phyloP scores from a whole-genome alignment of 768 basidiomycete genomes.

The Boletus reticuloceps region DNA sequence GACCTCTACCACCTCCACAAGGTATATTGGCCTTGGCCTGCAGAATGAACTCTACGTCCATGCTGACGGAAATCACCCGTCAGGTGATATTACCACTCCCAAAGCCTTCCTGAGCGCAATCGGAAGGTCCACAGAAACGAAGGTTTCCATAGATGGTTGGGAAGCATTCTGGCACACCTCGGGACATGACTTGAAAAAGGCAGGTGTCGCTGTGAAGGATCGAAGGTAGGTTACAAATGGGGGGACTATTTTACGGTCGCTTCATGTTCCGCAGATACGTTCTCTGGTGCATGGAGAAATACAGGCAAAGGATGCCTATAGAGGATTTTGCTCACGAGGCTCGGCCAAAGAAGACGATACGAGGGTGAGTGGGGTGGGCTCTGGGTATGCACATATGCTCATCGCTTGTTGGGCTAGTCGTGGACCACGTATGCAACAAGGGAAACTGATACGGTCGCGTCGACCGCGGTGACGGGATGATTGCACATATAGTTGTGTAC shows the following conservation, averaged over 20 bases:
- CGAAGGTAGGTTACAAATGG: conserved; percentile 51
- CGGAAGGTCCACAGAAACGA: conserved; percentile 64
- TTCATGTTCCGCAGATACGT: conserved; percentile 56
- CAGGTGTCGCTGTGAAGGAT: conserved; percentile 65
- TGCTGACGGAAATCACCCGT: conserved; percentile 5
- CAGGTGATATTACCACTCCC: conserved; percentile 55
- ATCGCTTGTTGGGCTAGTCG: conserved; percentile 41
- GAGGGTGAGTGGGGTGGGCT: conserved; percentile 56
- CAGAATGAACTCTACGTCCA: not conserved
- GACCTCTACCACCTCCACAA: conserved; percentile 22
- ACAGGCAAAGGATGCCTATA: conserved; percentile 53
- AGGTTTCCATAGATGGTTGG: conserved; percentile 66
- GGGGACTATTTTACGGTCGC: not conserved
- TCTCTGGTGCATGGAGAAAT: conserved; percentile 85
- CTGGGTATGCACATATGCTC: not conserved
- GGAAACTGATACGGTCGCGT: conserved; percentile 70
- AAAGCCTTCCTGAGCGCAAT: conserved; percentile 70
- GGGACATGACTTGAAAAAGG: conserved; percentile 57
- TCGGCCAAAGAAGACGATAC: conserved; percentile 70
- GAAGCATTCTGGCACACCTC: conserved; percentile 65
- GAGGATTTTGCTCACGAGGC: conserved; percentile 62
- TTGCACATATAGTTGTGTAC: conserved; percentile 7
- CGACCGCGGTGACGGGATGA: conserved; percentile 33
- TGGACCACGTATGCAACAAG: conserved; percentile 72
- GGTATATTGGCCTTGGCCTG: conserved; percentile 8